Base-by-base conservation (phyloP, 305 asterid species). In the Fraxinus nigra region DNA sequence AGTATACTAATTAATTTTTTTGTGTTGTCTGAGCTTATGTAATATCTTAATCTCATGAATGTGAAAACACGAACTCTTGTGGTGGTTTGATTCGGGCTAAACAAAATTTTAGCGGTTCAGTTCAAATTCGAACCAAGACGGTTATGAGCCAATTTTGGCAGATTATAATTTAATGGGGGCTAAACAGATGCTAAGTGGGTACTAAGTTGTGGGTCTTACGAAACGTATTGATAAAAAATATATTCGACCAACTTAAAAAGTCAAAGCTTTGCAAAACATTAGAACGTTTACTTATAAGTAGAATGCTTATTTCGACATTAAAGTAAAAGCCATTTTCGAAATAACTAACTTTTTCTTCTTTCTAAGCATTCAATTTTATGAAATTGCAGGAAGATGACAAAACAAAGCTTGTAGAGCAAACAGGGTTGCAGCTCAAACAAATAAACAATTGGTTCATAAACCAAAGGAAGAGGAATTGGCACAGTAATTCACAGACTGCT, bases 401-500 rank as follows among this genome's bases (percentile, higher is more conserved):
- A 88, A 96, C 95, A 10, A 94, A 91, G 86, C 97, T 94, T 0
- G 98, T 94, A 9, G 98, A 92, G 80, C 92, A 92, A 72, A 94
- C 98, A 35, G 98, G 97, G 5, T 56, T 94, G 88, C 96, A 94
- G 82, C 92, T 94, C 82, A 92, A 92, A 90, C 97, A 94, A 83
- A 92, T 94, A 59, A 94, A 92, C 79, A 92, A 93, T 61, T 93
- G 98, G 98, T 93, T 93, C 91, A 93, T 93, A 86, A 93, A 93
- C 85, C 98, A 93, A 82, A 88, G 98, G 86, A 94, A 94, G 85
- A 82, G 98, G 40, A 94, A 94, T 43, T 94, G 98, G 98, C 95
- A 94, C 84, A 91, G 90, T 92, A 90, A 83, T 73, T 92, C 98
- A 10, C 95, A 91, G 51, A 89, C 94, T 7, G 91, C 88, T 0